Evolutionary conservation across 257 asterid genomes (phyloP), one percentile per base, ranked within the genome.

Genomic region (Solanum bulbocastanum): DNA sequence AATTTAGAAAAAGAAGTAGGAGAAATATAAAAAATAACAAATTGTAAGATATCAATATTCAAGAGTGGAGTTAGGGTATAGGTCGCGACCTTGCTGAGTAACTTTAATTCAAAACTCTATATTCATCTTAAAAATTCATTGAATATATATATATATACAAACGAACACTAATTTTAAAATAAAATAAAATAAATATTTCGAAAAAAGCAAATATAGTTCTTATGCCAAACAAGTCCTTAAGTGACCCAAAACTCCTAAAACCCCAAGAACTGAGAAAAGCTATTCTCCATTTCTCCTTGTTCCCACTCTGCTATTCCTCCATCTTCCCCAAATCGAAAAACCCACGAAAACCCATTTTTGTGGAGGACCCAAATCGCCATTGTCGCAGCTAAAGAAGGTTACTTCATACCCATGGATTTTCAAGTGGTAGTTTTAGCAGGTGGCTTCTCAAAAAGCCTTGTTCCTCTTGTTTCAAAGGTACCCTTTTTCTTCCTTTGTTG

Each of bases 381-480:
- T 37, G 37, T 37, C 56, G 16, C 56, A 75, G 0, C 33, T 23
- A 75, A 75, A 75, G 49, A 35, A 74, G 49, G 32, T 75, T 3
- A 12, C 18, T 75, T 75, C 25, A 79, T 9, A 42, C 2, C 46
- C 33, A 93, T 97, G 99, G 99, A 97, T 92, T 96, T 97, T 91
- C 99, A 97, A 84, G 98, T 94, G 22, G 97, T 97, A 79, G 99
- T 97, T 10, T 92, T 97, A 85, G 99, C 98, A 0, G 99, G 99
- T 85, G 99, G 99, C 87, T 94, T 92, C 89, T 94, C 98, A 25
- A 96, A 94, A 92, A 87, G 92, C 79, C 95, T 97, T 25, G 94
- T 92, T 36, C 99, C 99, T 87, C 97, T 97, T 52, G 98, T 95
- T 86, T 97, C 99, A 84, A 94, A 94, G 99, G 99, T 92, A 30